Base-by-base conservation (phyloP, 2,329 filamentous ascomycete genomes). In the Gyromitra esculenta region DNA sequence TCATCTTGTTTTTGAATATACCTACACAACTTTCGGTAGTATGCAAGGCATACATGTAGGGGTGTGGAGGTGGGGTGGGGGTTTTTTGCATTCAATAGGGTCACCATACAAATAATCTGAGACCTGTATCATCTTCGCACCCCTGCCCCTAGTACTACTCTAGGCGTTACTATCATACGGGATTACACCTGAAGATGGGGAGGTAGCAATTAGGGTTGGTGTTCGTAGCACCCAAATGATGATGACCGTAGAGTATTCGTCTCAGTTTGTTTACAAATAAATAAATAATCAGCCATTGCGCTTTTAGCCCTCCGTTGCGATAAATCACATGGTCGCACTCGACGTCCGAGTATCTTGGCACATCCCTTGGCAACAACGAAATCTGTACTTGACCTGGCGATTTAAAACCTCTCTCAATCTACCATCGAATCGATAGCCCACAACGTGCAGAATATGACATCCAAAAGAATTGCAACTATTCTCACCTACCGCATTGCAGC, bases 321-420 rank as follows among this genome's bases (percentile, higher is more conserved):
- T 2, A n/a, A 45, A 54, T 62, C 70, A 73, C 39, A n/a, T 5
- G 8, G 45, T 67, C 21, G 62, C 62, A 67, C 70, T 73, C 70
- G 70, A 21, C 9, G 8, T 8, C 15, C 2, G 5, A 56, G 18
- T 18, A n/a, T 35, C 62, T 73, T 65, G 70, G 70, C 70, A 35
- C 31, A 7, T n/a, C 15, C 66, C 54, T 69, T 25, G 66, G 66
- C 57, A 60, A 25, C 52, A n/a, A 41, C 54, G 31, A 71, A 64
- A 70, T 39, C 39, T 15, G 41, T 68, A 31, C 11, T 45, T 63
- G 37, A 31, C 25, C 25, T 31, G 25, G 25, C 25, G 39, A 39
- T 64, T 37, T 45, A 64, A 31, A 31, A 31, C 4, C 25, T 43
- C 15, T 35, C 43, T 35, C 48, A 18, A 37, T 15, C 43, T 21